Percentiles rank a stretch among this genome's conserved stretches.
Evolutionary conservation across 805 yeast species (phyloP).

Genomic region (Zygosaccharomyces siamensis): DNA sequence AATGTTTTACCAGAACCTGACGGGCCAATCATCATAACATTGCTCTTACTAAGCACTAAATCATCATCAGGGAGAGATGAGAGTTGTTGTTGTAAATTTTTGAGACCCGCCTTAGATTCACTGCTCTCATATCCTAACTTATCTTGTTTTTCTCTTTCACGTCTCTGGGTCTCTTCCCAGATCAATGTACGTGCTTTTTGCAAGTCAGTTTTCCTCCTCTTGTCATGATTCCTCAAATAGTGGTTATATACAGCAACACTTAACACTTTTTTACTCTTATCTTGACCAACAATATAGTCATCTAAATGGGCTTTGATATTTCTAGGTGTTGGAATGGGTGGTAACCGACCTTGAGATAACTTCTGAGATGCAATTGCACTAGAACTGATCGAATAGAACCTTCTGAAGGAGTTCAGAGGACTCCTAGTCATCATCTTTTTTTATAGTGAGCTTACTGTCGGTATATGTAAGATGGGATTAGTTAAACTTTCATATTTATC

Average conservation of each 20-base stretch:
- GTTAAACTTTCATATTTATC: background rate
- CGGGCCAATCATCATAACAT: slow-evolving; percentile 53
- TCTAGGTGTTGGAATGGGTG: slow-evolving; percentile 44
- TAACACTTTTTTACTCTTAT: slow-evolving; percentile 50
- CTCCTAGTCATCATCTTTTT: background rate
- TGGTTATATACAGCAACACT: slow-evolving; percentile 60
- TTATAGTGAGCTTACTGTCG: background rate
- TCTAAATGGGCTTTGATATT: slow-evolving; percentile 44
- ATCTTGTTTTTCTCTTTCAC: slow-evolving; percentile 22
- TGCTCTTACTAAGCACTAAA: slow-evolving; percentile 51
- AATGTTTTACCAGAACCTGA: slow-evolving; percentile 61
- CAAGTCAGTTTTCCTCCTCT: slow-evolving; percentile 32
- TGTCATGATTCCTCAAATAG: slow-evolving; percentile 45
- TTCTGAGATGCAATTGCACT: slow-evolving; percentile 17
- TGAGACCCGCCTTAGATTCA: slow-evolving; percentile 32
- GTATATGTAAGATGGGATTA: background rate
- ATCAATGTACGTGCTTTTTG: slow-evolving; percentile 25
- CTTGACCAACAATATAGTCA: slow-evolving; percentile 53
- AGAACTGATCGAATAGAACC: background rate
- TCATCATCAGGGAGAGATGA: slow-evolving; percentile 34
- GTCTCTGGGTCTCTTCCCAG: slow-evolving; percentile 31
- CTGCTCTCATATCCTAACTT: slow-evolving; percentile 23
- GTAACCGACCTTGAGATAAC: slow-evolving; percentile 11
- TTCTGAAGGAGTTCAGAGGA: background rate
- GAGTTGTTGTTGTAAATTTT: slow-evolving; percentile 30